These are phyloP conservation scores for Kluyveromyces aestuarii DNA, from an alignment of 805 yeast genomes.

Conservation along the genomic window DNA sequence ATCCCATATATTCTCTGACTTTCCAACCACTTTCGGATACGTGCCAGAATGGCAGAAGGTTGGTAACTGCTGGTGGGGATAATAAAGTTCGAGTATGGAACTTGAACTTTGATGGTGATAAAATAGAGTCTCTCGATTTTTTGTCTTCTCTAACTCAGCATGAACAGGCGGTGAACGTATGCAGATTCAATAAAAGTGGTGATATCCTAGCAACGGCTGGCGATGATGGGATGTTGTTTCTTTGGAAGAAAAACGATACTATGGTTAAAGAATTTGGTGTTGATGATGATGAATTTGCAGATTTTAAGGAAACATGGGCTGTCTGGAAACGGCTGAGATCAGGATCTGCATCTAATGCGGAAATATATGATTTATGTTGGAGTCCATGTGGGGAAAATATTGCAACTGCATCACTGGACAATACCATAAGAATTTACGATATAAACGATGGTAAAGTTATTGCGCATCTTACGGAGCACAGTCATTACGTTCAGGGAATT, in stretches of 20 bases:
- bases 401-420: constrained; percentile 90
- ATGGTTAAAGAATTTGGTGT: constrained; percentile 53
- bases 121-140: constrained; percentile 52
- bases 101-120: constrained; percentile 19
- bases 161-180: constrained; percentile 90
- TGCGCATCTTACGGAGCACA: constrained; percentile 42
- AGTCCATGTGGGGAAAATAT: constrained; percentile 72
- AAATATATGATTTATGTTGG: constrained; percentile 90
- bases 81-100: constrained; percentile 67
- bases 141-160: constrained; percentile 77
- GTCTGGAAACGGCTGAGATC: constrained; percentile 36
- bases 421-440: constrained; percentile 60
- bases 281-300: constrained; percentile 37
- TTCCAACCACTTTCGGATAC: constrained; percentile 41
- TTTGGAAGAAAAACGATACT: constrained; percentile 61
- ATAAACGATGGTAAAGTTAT: constrained; percentile 49
- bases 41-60: constrained; percentile 31
- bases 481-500: constrained; percentile 91
- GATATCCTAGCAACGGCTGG: constrained; percentile 78
- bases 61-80: constrained; percentile 94
- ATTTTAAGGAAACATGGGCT: constrained; percentile 65
- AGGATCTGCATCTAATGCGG: constrained; percentile 53
- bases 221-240: constrained; percentile 82
- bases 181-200: constrained; percentile 66
- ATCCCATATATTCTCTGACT: constrained; percentile 61